phyloP scores from a whole-genome alignment of 1,139 yeast genomes.

The Yamadazyma kanchanaburiensis region DNA sequence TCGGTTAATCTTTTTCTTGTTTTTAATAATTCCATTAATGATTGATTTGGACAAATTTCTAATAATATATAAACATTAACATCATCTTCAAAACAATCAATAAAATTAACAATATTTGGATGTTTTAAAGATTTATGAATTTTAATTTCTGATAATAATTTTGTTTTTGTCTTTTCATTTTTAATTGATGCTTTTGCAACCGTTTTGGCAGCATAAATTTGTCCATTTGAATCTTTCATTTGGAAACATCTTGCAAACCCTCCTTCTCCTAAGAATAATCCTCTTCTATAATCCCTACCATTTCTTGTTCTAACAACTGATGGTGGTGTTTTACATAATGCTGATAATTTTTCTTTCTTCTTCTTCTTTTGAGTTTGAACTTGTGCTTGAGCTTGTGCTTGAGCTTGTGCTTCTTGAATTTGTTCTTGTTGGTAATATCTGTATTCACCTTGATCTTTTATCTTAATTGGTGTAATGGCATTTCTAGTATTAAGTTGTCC shows the following conservation, averaged over 20 bases:
- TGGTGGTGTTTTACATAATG: conserved; percentile 93
- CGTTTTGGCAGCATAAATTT: conserved; percentile 92
- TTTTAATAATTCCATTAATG: conserved; percentile 88
- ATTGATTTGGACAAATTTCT: conserved; percentile 92
- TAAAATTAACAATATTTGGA: conserved; percentile 83
- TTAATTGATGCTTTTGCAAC: conserved; percentile 94
- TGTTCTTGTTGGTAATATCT: conserved; percentile 12
- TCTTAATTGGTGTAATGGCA: conserved; percentile 42
- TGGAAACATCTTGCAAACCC: conserved; percentile 99
- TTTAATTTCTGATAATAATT: conserved; percentile 87
- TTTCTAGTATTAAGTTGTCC: conserved; percentile 42
- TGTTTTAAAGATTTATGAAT: conserved; percentile 91
- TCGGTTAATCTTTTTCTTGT: conserved; percentile 80
- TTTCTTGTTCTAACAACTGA: conserved; percentile 82
- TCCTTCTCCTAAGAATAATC: conserved; percentile 92
- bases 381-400: conserved; percentile 15
- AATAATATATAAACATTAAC: conserved; percentile 86
- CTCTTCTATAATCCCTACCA: conserved; percentile 89
- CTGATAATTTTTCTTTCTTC: conserved; percentile 82
- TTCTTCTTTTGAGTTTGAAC: conserved; percentile 35
- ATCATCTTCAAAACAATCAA: conserved; percentile 95
- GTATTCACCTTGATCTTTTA: conserved; percentile 13
- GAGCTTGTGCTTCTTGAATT: conserved; percentile 4
- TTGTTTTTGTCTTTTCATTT: conserved; percentile 86
- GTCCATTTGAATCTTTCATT: conserved; percentile 86